Evolutionary conservation across 768 basidiomycete species (phyloP).

Genomic region (Galerina sulciceps): DNA sequence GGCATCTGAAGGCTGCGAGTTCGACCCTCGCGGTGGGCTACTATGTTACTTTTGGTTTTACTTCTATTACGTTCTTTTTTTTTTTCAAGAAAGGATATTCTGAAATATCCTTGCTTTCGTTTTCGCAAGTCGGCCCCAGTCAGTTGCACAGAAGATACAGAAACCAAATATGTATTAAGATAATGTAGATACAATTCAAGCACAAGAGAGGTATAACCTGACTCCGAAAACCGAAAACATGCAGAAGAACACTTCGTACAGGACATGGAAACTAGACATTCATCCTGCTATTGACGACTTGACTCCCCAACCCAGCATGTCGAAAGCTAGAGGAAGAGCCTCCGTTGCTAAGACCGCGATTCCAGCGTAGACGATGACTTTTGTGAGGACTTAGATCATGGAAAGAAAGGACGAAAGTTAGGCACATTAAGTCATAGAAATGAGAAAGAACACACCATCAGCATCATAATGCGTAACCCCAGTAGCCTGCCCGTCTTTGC

Average conservation of each 20-base stretch:
- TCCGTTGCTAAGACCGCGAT: slow-evolving; percentile 75
- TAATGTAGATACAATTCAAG: too few species aligned
- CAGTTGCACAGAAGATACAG: too few species aligned
- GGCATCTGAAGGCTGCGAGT: slow-evolving; percentile 82
- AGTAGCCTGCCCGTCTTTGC: slow-evolving; percentile 34
- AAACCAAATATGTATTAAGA: too few species aligned
- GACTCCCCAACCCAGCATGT: slow-evolving; percentile 71
- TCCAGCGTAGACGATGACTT: slow-evolving; percentile 88
- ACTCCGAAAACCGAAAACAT: not conserved
- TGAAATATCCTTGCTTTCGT: not conserved
- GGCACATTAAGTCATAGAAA: not conserved
- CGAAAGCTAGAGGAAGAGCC: slow-evolving; percentile 68
- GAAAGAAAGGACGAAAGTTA: slow-evolving; percentile 3
- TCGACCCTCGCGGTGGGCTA: slow-evolving; percentile 86
- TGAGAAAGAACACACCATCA: slow-evolving; percentile 61
- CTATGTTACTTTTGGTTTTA: slow-evolving; percentile 3
- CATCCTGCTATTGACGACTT: slow-evolving; percentile 24
- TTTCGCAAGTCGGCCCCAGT: too few species aligned
- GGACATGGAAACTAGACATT: not conserved
- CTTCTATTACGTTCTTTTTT: not conserved
- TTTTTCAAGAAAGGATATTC: not conserved
- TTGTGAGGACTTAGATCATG: slow-evolving; percentile 69
- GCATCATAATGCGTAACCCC: slow-evolving; percentile 79
- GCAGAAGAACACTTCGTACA: too few species aligned
- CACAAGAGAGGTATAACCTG: too few species aligned